Base-by-base conservation (phyloP, 2,329 filamentous ascomycete species). In the Saccharata proteae region DNA sequence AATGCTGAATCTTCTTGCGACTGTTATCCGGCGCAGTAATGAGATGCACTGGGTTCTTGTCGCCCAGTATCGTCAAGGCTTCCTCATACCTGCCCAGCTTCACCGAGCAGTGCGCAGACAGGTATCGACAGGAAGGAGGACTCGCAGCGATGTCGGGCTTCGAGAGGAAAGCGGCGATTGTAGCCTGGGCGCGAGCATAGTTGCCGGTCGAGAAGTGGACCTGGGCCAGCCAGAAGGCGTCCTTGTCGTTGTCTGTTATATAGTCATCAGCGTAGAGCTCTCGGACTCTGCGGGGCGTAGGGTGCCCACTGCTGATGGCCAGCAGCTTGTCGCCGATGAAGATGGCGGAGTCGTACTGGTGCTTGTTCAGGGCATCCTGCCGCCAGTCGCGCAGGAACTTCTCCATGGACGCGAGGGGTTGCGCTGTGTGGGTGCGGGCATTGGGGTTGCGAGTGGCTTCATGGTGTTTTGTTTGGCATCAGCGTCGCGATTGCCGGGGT, bases 161-260 rank as follows among this genome's bases (percentile, higher is more conserved):
- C 14, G 29, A 36, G 38, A 98, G 74, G 42, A 94, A 30, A 17
- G 23, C 28, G 17, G 77, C 74, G 39, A 98, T 74, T 42, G 94
- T 81, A 15, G 82, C 72, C 46, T 93, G 78, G 3, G 90, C 86
- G 46, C 90, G 80, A 6, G 80, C 90, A 57, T 93, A 94, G 63
- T 96, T 93, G 46, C 84, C 86, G 29, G 84, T 90, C 30, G 79
- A 80, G 60, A 96, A 98, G 58, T 98, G 88, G 21, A 93, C 84
- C 59, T 96, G 88, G n/a, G 90, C 90, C 25, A 98, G 77, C 80
- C 85, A 94, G 52, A 93, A 93, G 23, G 86, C 88, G 55, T 98
- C 90, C 42, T 83, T 78, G 48, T 93, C 85, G 54, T 88, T 81
- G 49, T 86, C 90, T 94, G 42, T 29, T 16, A 6, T 24, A 16